Evolutionary conservation across 495 filamentous ascomycete genomes (phyloP).

Genomic region (Daldinia grandis): DNA sequence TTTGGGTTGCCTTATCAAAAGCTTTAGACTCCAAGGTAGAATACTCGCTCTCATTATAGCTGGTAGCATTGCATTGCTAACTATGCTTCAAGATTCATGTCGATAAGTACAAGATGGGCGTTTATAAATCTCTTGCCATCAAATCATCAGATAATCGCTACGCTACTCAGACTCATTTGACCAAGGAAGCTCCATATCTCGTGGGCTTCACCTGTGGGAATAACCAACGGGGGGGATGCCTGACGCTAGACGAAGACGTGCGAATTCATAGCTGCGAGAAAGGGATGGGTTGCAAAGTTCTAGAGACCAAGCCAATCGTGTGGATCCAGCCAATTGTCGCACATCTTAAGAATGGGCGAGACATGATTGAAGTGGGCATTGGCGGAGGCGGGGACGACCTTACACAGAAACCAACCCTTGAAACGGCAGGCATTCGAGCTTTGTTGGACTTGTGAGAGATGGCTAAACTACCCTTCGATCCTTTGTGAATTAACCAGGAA

Average conservation of each 20-base stretch:
- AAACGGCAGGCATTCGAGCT: constrained; percentile 51
- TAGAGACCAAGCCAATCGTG: constrained; percentile 67
- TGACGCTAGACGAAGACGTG: constrained; percentile 70
- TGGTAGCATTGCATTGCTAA: background rate
- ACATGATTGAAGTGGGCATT: constrained; percentile 76
- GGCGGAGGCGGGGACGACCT: constrained; percentile 84
- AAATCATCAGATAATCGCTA: constrained; percentile 45
- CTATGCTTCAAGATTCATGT: constrained; percentile 71
- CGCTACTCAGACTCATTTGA: constrained; percentile 50
- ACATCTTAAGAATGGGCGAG: constrained; percentile 60
- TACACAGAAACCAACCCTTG: constrained; percentile 66
- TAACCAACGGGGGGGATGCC: constrained; percentile 67
- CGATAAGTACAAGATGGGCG: constrained; percentile 76
- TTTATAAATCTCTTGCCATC: constrained; percentile 72
- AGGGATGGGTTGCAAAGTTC: constrained; percentile 67
- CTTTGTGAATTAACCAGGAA: background rate
- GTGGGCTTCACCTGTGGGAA: constrained; percentile 84
- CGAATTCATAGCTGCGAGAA: constrained; percentile 90
- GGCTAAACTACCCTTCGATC: background rate
- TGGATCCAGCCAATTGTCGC: constrained; percentile 82
- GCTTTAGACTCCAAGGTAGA: constrained; percentile 70
- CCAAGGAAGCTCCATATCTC: constrained; percentile 70
- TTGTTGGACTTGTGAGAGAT: constrained; percentile 59
- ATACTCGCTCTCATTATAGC: background rate
- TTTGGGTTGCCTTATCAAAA: constrained; percentile 83